Evolutionary conservation across 2,329 filamentous ascomycete species (phyloP), one percentile per base, ranked within the genome.

Genomic region (Fusarium aywerte): DNA sequence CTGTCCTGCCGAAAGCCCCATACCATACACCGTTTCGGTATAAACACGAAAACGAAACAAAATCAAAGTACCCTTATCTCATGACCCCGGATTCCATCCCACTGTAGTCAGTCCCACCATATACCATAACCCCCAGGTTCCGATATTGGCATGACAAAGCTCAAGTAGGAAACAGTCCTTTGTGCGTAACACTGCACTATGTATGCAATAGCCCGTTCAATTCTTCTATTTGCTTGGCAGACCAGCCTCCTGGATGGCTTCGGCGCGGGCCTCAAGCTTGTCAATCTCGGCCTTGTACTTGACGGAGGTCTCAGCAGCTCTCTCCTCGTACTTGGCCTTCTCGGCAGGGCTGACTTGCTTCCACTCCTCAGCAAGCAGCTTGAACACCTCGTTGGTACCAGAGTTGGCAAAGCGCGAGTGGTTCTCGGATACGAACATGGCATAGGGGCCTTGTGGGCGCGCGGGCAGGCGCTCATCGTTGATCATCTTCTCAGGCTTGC

Each of bases 381-480:
- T 70, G 56, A 76, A 33, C 5, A 20, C 6, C 23, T 57, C 59
- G 5, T 29, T 39, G 0, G 75, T 70, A 27, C 75, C 7, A 23
- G 52, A 52, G 4, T 29, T 52, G 0, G 27, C 9, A 38, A 76
- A 77, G 29, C 74, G 70, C 9, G 69, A 68, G 74, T 76, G 81
- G 57, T 78, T 78, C 12, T 78, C 71, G 72, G 78, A 77, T 57
- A 78, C 55, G 73, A 76, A 87, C 5, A 76, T 56, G 10, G 53
- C 45, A 65, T 72, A 86, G 25, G 79, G 23, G 13, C 52, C 70
- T 13, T 33, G 0, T 12, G 80, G 69, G 33, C 65, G 69, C 74
- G 80, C 82, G 65, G 85, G 85, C 32, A 77, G 63, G 38, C 86
- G 85, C 4, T 80, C 76, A 69, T 88, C 86, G 3, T 62, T 65